Conservation (phyloP, 441 rosid species). For the Adansonia grandidieri region DNA sequence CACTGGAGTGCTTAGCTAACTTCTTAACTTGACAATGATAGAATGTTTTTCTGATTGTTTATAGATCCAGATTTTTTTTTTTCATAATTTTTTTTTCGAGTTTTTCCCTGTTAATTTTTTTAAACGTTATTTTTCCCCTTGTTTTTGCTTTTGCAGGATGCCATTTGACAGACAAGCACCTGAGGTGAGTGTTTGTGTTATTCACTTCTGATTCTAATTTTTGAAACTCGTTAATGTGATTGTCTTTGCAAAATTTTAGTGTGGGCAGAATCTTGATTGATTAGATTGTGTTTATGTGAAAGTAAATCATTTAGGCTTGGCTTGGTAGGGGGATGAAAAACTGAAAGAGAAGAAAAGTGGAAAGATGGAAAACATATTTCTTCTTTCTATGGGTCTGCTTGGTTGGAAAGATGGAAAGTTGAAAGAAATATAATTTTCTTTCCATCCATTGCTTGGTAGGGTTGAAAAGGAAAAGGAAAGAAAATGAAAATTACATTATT, state of each 20-base stretch:
- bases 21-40: not conserved
- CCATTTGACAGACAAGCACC: constrained; percentile 61
- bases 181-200: constrained; percentile 53
- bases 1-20: not conserved
- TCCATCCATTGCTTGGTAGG: not conserved
- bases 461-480: not conserved
- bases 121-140: constrained; percentile 21
- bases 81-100: not conserved
- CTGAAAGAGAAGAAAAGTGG: constrained; percentile 11
- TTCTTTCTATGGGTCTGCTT: no score
- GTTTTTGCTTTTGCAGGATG: constrained; percentile 56
- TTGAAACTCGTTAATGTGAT: not conserved
- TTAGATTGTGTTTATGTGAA: constrained; percentile 7
- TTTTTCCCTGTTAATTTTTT: constrained; percentile 22
- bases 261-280: not conserved
- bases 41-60: not conserved
- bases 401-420: no score
- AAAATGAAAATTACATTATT: not conserved
- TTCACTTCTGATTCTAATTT: constrained; percentile 11
- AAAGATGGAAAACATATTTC: not conserved
- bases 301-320: constrained; percentile 8
- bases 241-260: not conserved
- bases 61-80: not conserved
- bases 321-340: not conserved
- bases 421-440: not conserved